Base-by-base conservation (phyloP, 306 rosid species). In the Corylus heterophylla region DNA sequence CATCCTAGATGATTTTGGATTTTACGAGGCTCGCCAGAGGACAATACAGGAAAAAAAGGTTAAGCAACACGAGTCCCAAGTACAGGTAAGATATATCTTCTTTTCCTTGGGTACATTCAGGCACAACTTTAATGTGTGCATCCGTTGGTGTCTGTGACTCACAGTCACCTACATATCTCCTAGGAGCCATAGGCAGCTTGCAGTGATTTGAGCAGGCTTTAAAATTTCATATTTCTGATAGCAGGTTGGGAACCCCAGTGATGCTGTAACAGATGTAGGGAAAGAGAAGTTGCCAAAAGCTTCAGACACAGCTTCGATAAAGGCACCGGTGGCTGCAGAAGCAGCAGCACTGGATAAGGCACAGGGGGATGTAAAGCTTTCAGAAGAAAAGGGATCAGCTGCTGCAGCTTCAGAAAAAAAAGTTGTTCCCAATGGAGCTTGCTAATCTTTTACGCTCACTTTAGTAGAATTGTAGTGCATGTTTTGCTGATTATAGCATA, bases 1-100 rank as follows among this genome's bases (percentile, higher is more conserved):
- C 82, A 83, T 88, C 58, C 79, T 88, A 79, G 91, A 88, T 68
- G 91, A 88, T 79, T 87, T 88, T 79, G 89, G 64, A 68, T 88
- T 88, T 78, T 88, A 88, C 0, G 91, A 85, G 84, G 51, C 66
- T 17, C 89, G 89, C 0, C 87, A 83, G 68, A 83, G 81, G 71
- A 37, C 31, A 2, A 76, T 74, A 31, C 84, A 69, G 66, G 89
- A 83, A 54, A 88, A 73, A 42, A 88, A 85, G 67, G 13, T 78
- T 20, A 83, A 83, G 81, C 87, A 88, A 31, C 89, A 61, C 25
- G 85, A 79, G 63, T 7, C 74, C 13, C 39, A 83, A 18, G 80
- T 70, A 45, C 85, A 82, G 83, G 90, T 83, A 77, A 22, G 64
- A 22, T 18, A 1, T 49, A 49, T 13, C 52, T 49, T 49, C 14